Percentiles rank a stretch among this genome's conserved stretches.
phyloP scores from a whole-genome alignment of 495 filamentous ascomycete genomes.

The Podospora conica region DNA sequence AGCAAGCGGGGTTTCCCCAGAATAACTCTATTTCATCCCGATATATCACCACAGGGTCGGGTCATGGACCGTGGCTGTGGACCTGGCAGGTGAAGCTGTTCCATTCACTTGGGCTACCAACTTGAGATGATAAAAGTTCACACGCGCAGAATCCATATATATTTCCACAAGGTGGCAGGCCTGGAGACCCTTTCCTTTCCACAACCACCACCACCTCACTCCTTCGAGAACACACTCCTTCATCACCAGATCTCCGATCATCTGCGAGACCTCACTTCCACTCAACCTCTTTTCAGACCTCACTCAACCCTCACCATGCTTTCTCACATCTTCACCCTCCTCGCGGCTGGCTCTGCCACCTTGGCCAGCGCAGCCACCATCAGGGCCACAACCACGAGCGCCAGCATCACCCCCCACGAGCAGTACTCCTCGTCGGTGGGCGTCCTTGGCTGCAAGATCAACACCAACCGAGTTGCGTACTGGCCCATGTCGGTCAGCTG shows the following conservation, averaged over 20 bases:
- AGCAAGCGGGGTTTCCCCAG: not conserved
- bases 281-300: not conserved
- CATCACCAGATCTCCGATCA: not conserved
- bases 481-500: slow-evolving; percentile 38
- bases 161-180: not conserved
- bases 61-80: not conserved
- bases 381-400: slow-evolving; percentile 10
- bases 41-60: not conserved
- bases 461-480: slow-evolving; percentile 39
- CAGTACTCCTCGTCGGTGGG: slow-evolving; percentile 37
- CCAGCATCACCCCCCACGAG: slow-evolving; percentile 29
- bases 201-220: not conserved
- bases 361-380: not conserved
- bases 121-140: not conserved
- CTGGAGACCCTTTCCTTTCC: not conserved
- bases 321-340: not conserved
- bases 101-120: not conserved
- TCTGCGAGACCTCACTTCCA: not conserved
- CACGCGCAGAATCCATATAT: not conserved
- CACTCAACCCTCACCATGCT: not conserved
- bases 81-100: too few species aligned
- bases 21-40: not conserved
- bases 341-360: not conserved
- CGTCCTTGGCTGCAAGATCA: slow-evolving; percentile 41
- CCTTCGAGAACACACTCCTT: not conserved